Percentiles rank a stretch among this genome's conserved stretches.
Conservation (phyloP, 345 rosid genomes). For the Moringa oleifera region DNA sequence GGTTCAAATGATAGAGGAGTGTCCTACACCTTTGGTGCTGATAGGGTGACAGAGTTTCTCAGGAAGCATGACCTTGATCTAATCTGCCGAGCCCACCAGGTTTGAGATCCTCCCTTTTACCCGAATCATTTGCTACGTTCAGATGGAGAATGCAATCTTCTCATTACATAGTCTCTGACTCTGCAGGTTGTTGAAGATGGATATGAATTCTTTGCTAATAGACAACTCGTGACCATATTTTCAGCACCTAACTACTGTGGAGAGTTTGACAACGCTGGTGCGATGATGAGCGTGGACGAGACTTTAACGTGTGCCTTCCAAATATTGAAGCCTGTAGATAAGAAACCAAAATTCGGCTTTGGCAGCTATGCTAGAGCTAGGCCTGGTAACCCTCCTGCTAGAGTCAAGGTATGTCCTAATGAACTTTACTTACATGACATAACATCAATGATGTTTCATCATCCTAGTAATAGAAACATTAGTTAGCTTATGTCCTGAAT, state of each 20-base stretch:
- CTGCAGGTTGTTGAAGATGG: slow-evolving; percentile 91
- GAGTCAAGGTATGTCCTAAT: slow-evolving; percentile 46
- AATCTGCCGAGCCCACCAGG: slow-evolving; percentile 91
- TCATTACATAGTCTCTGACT: slow-evolving; percentile 1
- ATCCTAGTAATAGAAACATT: too few species aligned
- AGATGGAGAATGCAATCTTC: background rate
- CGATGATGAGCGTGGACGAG: slow-evolving; percentile 77
- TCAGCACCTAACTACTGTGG: slow-evolving; percentile 90
- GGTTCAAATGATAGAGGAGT: slow-evolving; percentile 78
- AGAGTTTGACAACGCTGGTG: slow-evolving; percentile 87
- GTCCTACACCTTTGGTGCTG: slow-evolving; percentile 73
- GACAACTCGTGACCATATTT: slow-evolving; percentile 74
- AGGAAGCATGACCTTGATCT: slow-evolving; percentile 65
- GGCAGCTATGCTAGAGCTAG: slow-evolving; percentile 50
- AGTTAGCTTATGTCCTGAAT: too few species aligned
- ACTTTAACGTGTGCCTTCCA: slow-evolving; percentile 74
- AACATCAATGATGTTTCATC: background rate
- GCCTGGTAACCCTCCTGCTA: slow-evolving; percentile 31
- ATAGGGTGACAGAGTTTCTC: slow-evolving; percentile 56
- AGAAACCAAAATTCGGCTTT: slow-evolving; percentile 46
- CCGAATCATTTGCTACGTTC: background rate
- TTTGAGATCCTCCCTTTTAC: slow-evolving; percentile 16
- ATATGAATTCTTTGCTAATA: slow-evolving; percentile 71
- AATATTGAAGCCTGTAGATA: slow-evolving; percentile 63
- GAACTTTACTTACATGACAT: background rate